Base-by-base conservation (phyloP, 1,284 basidiomycete species). In the Ustilago crameri region DNA sequence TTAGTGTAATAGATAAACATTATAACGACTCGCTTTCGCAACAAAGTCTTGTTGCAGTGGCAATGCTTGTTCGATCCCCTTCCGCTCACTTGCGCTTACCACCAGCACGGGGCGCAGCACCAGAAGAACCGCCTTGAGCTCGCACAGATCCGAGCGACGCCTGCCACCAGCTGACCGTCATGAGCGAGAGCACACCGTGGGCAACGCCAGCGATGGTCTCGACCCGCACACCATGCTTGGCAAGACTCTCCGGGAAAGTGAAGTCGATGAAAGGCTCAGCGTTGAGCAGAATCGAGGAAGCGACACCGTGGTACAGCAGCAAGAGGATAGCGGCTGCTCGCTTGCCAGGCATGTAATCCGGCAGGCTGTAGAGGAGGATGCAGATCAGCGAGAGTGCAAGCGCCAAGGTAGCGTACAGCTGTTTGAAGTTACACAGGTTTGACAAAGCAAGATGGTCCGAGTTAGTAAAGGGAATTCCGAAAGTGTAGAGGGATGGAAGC, bases 321-420 rank as follows among this genome's bases (percentile, higher is more conserved):
- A 93, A 86, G 14, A 86, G 88, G 48, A 93, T 89, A 0, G 90
- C 91, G 3, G 91, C 84, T 0, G 91, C 92, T 17, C 91, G 88
- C 84, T 93, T 93, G 9, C 91, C 91, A 0, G 92, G 92, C 4
- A 93, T 84, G 83, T 91, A 92, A 75, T 93, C 91, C 89, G 72
- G 75, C 12, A 78, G 59, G 3, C 51, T 63, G 49, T 65, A 73
- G 15, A 69, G 43, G 18, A 75, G 53, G 14, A 74, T 20, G 43
- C 66, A 65, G 20, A 69, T 45, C 20, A 80, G 46, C 35, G 67
- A 58, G 22, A 64, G 63, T 15, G 58, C 45, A 12, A 73, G 54
- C 2, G 58, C 22, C 3, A 75, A 42, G 3, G 59, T 58, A 22
- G 55, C 44, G 34, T 57, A 75, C 2, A 71, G 63, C 70, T 74